A percentile compares a stretch with the other conserved stretches of the same genome.
Conservation (phyloP, 768 basidiomycete species). For the Pleurotus giganteus region DNA sequence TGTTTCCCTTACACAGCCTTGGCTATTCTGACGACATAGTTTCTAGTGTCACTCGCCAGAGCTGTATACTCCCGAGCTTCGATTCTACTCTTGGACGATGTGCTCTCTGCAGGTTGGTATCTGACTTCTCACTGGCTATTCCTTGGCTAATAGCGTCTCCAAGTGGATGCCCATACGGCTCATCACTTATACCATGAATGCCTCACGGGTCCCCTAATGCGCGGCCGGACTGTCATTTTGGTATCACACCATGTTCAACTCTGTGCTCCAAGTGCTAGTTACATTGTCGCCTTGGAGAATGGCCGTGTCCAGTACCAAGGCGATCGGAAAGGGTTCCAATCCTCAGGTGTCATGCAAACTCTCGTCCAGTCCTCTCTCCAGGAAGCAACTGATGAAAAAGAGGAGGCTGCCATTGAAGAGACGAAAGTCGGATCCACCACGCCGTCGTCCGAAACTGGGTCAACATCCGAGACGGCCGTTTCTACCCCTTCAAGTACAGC, state of each 20-base stretch:
- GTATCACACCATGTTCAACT: slow-evolving; percentile 96
- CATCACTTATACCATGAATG: slow-evolving; percentile 84
- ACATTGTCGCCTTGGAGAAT: slow-evolving; percentile 82
- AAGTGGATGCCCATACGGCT: slow-evolving; percentile 92
- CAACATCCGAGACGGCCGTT: slow-evolving; percentile 22
- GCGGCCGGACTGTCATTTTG: slow-evolving; percentile 80
- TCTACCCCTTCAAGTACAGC: slow-evolving; percentile 27
- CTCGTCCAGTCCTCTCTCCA: slow-evolving; percentile 57
- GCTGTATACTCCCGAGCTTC: slow-evolving; percentile 90
- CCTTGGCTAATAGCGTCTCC: slow-evolving; percentile 3
- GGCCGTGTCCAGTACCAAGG: slow-evolving; percentile 80
- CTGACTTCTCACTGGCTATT: neutral
- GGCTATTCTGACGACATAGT: slow-evolving; percentile 30
- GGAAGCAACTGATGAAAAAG: slow-evolving; percentile 36
- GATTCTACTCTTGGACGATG: slow-evolving; percentile 81
- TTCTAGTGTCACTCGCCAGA: slow-evolving; percentile 67
- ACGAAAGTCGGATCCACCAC: slow-evolving; percentile 15
- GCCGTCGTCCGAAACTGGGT: slow-evolving; percentile 26
- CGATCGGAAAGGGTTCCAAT: slow-evolving; percentile 56
- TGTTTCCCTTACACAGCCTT: slow-evolving; percentile 37
- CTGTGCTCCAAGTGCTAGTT: slow-evolving; percentile 74
- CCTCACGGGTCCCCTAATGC: slow-evolving; percentile 79
- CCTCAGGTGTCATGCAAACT: slow-evolving; percentile 62
- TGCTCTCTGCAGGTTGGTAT: slow-evolving; percentile 49
- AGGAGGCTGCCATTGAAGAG: slow-evolving; percentile 38